Conservation (phyloP, 768 basidiomycete genomes). For the Boletus rufocinnamomeus region DNA sequence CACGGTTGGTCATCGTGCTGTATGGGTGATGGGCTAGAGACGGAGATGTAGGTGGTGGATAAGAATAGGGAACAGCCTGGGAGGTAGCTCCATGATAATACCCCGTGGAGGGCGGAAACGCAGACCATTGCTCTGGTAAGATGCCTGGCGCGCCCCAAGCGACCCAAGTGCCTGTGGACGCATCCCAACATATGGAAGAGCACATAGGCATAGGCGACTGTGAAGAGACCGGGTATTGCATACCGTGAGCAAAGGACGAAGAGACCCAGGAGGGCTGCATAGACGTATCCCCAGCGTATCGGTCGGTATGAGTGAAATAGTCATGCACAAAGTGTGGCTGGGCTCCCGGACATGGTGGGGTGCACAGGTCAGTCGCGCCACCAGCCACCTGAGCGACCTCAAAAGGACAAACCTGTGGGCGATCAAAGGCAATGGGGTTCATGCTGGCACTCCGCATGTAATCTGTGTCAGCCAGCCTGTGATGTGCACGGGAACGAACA, state of each 20-base stretch:
- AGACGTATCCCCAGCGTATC: slow-evolving; percentile 22
- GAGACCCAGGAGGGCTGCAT: slow-evolving; percentile 32
- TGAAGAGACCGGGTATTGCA: slow-evolving; percentile 32
- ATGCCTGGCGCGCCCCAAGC: slow-evolving; percentile 31
- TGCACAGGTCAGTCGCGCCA: slow-evolving; percentile 30
- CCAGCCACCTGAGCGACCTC: slow-evolving; percentile 23
- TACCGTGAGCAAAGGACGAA: slow-evolving; percentile 27
- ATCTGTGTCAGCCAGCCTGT: slow-evolving; percentile 29
- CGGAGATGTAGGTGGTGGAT: slow-evolving; percentile 30
- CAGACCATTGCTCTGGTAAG: slow-evolving; percentile 33
- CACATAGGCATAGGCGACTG: slow-evolving; percentile 34
- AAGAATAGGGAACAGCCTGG: slow-evolving; percentile 30
- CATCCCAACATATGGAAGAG: slow-evolving; percentile 33
- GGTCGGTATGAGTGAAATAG: slow-evolving; percentile 32
- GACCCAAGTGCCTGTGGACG: slow-evolving; percentile 32
- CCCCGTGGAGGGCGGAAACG: slow-evolving; percentile 27
- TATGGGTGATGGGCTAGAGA: slow-evolving; percentile 25
- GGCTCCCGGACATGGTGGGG: slow-evolving; percentile 18
- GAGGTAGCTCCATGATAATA: slow-evolving; percentile 31
- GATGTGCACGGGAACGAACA: slow-evolving; percentile 28
- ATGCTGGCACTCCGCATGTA: slow-evolving; percentile 22
- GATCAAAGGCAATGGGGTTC: slow-evolving; percentile 24
- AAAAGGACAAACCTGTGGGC: slow-evolving; percentile 25
- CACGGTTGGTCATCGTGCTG: slow-evolving; percentile 18
- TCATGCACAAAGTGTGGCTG: slow-evolving; percentile 30